Evolutionary conservation across 1,284 basidiomycete genomes (phyloP), one percentile per base, ranked within the genome.

Genomic region (Kalmanozyma brasiliensis): DNA sequence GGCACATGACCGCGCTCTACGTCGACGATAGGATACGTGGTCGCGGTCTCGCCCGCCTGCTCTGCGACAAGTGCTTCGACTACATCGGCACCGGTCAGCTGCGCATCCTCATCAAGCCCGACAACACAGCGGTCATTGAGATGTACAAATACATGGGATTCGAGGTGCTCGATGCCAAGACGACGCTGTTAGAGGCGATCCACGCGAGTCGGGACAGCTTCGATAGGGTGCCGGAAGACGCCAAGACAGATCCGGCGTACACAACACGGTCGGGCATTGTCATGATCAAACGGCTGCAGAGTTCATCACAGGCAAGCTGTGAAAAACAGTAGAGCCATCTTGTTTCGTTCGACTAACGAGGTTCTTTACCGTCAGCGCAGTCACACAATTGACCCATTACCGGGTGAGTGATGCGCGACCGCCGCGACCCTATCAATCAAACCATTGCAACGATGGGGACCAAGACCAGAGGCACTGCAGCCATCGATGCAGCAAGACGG

Each of bases 1-100:
- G 57, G 57, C 57, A 60, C 43, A 49, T 60, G 47, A 60, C 57
- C 13, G 47, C 57, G 0, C 52, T 60, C 3, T 60, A 60, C 44
- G 57, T 60, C 20, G 57, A 60, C 22, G 57, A 48, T 17, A 33
- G 38, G 26, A 40, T 52, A 7, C 45, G 57, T 16, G 49, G 48
- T 14, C 49, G 36, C 4, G 57, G 57, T 26, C 43, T 52, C 14
- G 57, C 49, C 9, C 42, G 45, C 9, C 29, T 47, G 4, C 52
- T 60, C n/a, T 52, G 49, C 36, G 26, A 48, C 20, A 40, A 37
- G 19, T 51, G 49, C 22, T 60, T 51, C 26, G n/a, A 17, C 16
- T 37, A 19, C 23, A 53, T 60, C 34, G 51, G 38, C 1, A 22
- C 26, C 2, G 49, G 45, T 3, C 45, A 60, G 37, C 45, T 60